Conservation (phyloP, 306 rosid genomes). For the Abrus pulchellus region DNA sequence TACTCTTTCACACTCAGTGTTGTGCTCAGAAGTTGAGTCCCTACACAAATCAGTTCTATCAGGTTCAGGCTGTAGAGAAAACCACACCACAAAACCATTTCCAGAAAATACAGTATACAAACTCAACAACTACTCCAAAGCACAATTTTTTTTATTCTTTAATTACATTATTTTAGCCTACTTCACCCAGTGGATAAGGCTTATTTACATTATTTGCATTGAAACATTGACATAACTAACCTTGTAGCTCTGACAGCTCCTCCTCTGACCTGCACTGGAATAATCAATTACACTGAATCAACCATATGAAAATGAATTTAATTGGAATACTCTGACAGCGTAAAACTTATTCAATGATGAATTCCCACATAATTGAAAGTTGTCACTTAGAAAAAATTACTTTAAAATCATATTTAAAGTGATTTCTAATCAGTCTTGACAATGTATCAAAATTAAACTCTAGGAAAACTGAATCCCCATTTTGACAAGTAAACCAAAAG, state of each 20-base stretch:
- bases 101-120: background rate
- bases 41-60: constrained; percentile 60
- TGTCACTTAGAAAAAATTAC: no score
- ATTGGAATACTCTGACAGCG: no score
- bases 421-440: no score
- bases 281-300: constrained; percentile 72
- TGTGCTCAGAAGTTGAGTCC: constrained; percentile 93
- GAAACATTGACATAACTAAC: constrained; percentile 58
- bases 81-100: constrained; percentile 18
- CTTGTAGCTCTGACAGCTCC: constrained; percentile 91
- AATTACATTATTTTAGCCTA: background rate
- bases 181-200: no score
- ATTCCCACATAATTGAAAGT: no score
- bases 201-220: constrained; percentile 14
- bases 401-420: no score
- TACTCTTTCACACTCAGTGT: constrained; percentile 85
- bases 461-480: background rate
- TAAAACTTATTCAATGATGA: no score
- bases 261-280: constrained; percentile 99
- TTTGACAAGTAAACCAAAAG: constrained; percentile 8
- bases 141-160: constrained; percentile 1
- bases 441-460: no score
- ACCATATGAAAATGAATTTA: constrained; percentile 32
- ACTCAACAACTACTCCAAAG: constrained; percentile 23
- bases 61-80: constrained; percentile 20